Base-by-base conservation (phyloP, 1,284 basidiomycete species). In the Cutaneotrichosporon sp. region DNA sequence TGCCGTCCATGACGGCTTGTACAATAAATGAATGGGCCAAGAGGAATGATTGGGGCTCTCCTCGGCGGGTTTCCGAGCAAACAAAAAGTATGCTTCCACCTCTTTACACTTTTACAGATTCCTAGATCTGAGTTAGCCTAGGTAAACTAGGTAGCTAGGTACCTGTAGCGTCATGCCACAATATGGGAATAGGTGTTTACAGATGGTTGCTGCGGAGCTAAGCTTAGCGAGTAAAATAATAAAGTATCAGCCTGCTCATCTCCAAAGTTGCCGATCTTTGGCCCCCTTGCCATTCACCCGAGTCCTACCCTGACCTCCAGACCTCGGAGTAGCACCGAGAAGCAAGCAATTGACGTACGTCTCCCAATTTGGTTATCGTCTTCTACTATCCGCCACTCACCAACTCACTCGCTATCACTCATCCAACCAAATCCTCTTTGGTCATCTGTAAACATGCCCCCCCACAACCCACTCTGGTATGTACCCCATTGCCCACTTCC, bases 391-490 rank as follows among this genome's bases (percentile, higher is more conserved):
- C 34, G 34, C 34, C 34, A 36, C 11, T 36, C 34, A 36, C 34
- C 26, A 2, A 2, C 34, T 13, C 34, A 36, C 34, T 36, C 11
- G 34, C 26, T 26, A 26, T 40, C 38, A 10, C 2, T 40, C 38
- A 9, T 46, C 42, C 7, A 46, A 46, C 42, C 42, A 21, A 21
- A 34, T 36, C 34, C n/a, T 11, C 31, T 16, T 13, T 36, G 32
- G 6, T 22, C 55, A 56, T 38, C 21, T 56, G 21, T 22, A 55
- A 55, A 34, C n/a, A 73, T 73, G 72, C 70, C 72, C 13, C 53
- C 65, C 2, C 69, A 70, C 26, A 71, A 71, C 57, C 70, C 72
- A 5, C 42, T 70, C 34, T 73, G 71, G 69, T 71, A 62, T 18
- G n/a, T 26, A 31, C 4, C 8, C 53, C 36, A 18, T 13, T 13